Evolutionary conservation across 495 filamentous ascomycete genomes (phyloP), one percentile per base, ranked within the genome.

Genomic region (Choiromyces venosus): DNA sequence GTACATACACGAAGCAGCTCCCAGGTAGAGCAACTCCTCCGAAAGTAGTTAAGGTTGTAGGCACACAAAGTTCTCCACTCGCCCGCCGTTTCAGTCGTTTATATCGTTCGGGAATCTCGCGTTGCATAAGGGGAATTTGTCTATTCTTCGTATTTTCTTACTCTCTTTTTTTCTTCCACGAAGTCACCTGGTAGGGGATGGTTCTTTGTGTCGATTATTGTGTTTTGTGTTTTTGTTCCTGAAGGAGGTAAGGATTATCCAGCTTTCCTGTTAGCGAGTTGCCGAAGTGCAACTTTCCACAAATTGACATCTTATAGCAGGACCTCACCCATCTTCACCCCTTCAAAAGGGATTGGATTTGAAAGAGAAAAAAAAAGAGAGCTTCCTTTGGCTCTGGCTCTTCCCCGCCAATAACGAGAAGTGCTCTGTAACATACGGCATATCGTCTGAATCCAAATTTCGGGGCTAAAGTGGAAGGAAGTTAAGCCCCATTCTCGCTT

Each of bases 61-160:
- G 52, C 61, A 38, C 61, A 72, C 69, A 72, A 70, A 67, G 38
- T 38, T 76, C 73, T 72, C 73, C 65, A 68, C 73, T 72, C 69
- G 35, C 66, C 12, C 75, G 75, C 69, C 69, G 74, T 77, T 77
- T 77, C 69, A 77, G 74, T 73, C 74, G 74, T 77, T 77, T 77
- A 77, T 77, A 77, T 77, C 72, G 61, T 76, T 77, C 66, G 66
- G 66, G 74, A 67, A 77, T 65, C 75, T 77, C 69, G 56, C 75
- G 69, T 77, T 76, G 61, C 69, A 67, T 72, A 70, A 67, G 52
- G 52, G 52, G 52, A 76, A 71, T 73, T 69, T 74, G 69, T 77
- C 70, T 66, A 66, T 65, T 64, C 74, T 65, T 67, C 61, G 66
- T 72, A 71, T 76, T 75, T 69, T 37, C 37, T 42, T 76, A 39